phyloP scores from a whole-genome alignment of 805 yeast genomes.

The Ogataea siamensis region DNA sequence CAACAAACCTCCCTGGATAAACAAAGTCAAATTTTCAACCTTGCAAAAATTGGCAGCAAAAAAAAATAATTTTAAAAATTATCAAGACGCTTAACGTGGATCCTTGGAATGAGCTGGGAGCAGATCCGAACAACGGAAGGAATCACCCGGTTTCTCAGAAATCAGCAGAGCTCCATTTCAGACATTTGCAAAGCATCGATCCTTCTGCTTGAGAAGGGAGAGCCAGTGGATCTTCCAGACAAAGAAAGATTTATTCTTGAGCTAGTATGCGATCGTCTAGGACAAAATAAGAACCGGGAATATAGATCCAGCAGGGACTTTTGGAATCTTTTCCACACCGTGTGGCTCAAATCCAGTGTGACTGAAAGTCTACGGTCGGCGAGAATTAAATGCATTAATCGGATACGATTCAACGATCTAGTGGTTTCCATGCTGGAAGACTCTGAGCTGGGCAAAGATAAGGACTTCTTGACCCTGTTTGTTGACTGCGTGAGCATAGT shows the following conservation, averaged over 20 bases:
- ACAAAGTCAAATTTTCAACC: constrained; percentile 2
- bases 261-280: constrained; percentile 57
- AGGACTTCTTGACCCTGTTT: constrained; percentile 23
- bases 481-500: constrained; percentile 17
- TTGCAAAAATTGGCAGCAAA: constrained; percentile 3
- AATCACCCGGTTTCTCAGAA: constrained; percentile 56
- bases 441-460: constrained; percentile 19
- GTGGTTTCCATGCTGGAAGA: constrained; percentile 27
- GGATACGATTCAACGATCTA: constrained; percentile 41
- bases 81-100: too few species aligned
- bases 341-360: constrained; percentile 25
- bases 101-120: constrained; percentile 6
- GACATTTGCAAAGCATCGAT: constrained; percentile 40
- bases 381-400: constrained; percentile 42
- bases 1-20: background rate
- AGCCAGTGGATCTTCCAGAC: constrained; percentile 51
- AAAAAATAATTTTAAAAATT: constrained; percentile 1
- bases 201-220: constrained; percentile 32
- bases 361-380: constrained; percentile 25
- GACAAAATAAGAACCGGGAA: constrained; percentile 41
- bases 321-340: constrained; percentile 50
- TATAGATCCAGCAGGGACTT: constrained; percentile 43
- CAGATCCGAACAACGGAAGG: constrained; percentile 41
- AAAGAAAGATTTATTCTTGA: constrained; percentile 54
- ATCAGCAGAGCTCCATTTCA: constrained; percentile 44